phyloP scores from a whole-genome alignment of 2,329 filamentous ascomycete species.

The Penicillium olsonii region DNA sequence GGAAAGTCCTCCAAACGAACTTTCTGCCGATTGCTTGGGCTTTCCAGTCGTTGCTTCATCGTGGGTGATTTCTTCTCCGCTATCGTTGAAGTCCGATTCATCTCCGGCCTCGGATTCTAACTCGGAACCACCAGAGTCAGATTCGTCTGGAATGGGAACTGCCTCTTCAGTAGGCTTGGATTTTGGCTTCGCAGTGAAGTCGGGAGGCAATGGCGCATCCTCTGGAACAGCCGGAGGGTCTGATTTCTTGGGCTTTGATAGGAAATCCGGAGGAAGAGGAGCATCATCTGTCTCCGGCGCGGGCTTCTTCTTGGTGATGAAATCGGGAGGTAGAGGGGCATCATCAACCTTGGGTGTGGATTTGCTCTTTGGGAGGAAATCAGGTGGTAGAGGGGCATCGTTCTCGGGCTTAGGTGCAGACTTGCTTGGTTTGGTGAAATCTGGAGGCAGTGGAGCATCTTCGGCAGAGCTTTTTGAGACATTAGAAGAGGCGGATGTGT shows the following conservation, averaged over 20 bases:
- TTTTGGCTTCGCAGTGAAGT: slow-evolving; percentile 25
- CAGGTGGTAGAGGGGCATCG: slow-evolving; percentile 21
- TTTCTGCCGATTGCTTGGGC: slow-evolving; percentile 45
- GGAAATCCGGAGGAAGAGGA: slow-evolving; percentile 34
- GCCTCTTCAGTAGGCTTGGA: slow-evolving; percentile 22
- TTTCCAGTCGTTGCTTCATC: slow-evolving; percentile 39
- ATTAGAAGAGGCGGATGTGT: slow-evolving; percentile 51
- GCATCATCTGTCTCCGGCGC: slow-evolving; percentile 1
- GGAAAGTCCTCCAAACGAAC: slow-evolving; percentile 44
- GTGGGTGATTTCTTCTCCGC: slow-evolving; percentile 48
- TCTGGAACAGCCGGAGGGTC: slow-evolving; percentile 7
- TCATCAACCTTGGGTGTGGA: slow-evolving; percentile 20
- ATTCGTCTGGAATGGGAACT: slow-evolving; percentile 36
- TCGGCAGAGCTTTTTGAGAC: slow-evolving; percentile 44
- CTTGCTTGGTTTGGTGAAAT: slow-evolving; percentile 17
- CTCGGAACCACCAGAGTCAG: slow-evolving; percentile 23
- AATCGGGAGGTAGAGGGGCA: slow-evolving; percentile 26
- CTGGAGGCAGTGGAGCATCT: slow-evolving; percentile 41
- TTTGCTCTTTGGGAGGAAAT: slow-evolving; percentile 21
- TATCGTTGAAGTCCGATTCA: slow-evolving; percentile 48
- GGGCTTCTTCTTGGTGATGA: slow-evolving; percentile 7
- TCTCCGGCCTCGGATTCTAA: slow-evolving; percentile 34
- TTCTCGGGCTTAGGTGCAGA: background rate
- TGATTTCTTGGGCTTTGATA: slow-evolving; percentile 12
- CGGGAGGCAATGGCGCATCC: slow-evolving; percentile 27